Evolutionary conservation across 352 stramenopile species (phyloP).

Genomic region (Pythium aristosporum): DNA sequence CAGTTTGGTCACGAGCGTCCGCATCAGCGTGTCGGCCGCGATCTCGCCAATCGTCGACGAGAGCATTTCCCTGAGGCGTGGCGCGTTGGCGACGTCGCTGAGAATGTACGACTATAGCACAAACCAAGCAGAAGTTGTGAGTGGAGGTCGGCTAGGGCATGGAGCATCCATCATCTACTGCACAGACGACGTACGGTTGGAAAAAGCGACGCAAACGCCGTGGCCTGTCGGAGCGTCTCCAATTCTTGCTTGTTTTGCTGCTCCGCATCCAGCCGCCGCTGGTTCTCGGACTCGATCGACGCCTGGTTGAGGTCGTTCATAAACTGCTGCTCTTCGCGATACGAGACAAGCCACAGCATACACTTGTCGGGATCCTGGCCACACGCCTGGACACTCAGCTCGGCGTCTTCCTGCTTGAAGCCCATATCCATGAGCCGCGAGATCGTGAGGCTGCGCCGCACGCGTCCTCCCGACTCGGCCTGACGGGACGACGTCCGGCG

Average conservation of each 20-base stretch:
- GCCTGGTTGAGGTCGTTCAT: constrained; percentile 65
- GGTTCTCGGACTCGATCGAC: constrained; percentile 75
- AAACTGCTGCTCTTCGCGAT: constrained; percentile 72
- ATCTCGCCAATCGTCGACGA: constrained; percentile 49
- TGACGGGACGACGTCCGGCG: constrained; percentile 22
- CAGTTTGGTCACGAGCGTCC: constrained; percentile 54
- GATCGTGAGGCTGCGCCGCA: constrained; percentile 55
- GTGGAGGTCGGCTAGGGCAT: not conserved
- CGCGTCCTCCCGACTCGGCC: constrained; percentile 25
- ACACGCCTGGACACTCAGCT: constrained; percentile 53
- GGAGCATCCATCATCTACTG: no score
- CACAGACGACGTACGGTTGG: constrained; percentile 40
- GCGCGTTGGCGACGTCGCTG: constrained; percentile 35
- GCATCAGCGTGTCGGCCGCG: constrained; percentile 39
- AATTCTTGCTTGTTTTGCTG: constrained; percentile 52
- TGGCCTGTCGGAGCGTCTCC: constrained; percentile 47
- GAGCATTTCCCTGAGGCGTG: constrained; percentile 47
- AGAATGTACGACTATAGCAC: constrained; percentile 57
- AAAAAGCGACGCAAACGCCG: constrained; percentile 66
- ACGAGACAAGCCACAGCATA: constrained; percentile 82
- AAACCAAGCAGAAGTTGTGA: not conserved
- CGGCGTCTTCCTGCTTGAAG: constrained; percentile 59
- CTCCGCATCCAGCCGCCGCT: constrained; percentile 61
- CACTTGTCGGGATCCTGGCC: constrained; percentile 66
- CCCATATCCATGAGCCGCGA: constrained; percentile 59